Percentiles rank a stretch among this genome's conserved stretches.
Conservation (phyloP, 129 eudicot species). For the Escallonia herrerae region DNA sequence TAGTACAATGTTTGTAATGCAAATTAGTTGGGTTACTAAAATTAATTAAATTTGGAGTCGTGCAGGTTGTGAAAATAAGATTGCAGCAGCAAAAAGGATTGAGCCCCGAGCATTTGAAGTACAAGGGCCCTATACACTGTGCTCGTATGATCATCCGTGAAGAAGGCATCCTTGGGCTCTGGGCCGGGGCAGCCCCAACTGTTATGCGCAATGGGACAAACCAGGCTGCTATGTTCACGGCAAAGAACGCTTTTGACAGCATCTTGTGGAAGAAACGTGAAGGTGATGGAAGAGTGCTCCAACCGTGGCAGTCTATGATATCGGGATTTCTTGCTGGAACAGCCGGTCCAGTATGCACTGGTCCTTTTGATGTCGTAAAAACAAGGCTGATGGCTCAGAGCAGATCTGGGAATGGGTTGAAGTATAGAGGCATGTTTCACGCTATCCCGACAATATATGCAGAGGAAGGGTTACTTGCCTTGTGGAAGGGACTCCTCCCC, state of each 20-base stretch:
- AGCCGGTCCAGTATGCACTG: conserved; percentile 82
- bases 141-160: conserved; percentile 68
- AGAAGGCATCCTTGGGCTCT: conserved; percentile 83
- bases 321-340: conserved; percentile 91
- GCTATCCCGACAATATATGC: conserved; percentile 62
- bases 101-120: conserved; percentile 62
- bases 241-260: conserved; percentile 69
- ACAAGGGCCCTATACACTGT: conserved; percentile 90
- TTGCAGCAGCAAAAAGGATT: conserved; percentile 91
- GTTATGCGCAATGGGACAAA: conserved; percentile 94
- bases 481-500: conserved; percentile 92
- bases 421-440: conserved; percentile 86
- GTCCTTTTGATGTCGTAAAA: conserved; percentile 96
- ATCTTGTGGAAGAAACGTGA: conserved; percentile 76
- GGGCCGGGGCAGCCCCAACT: conserved; percentile 96
- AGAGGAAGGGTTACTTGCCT: conserved; percentile 71
- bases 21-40: background rate
- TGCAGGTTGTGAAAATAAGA: conserved; percentile 88
- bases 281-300: conserved; percentile 74
- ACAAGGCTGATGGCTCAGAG: conserved; percentile 96
- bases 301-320: conserved; percentile 91
- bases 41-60: background rate
- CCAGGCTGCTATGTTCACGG: conserved; percentile 95
- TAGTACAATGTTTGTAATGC: too few species aligned
- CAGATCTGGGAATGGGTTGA: conserved; percentile 47